Conservation (phyloP, 352 stramenopile species). For the Pythium rishiriense region DNA sequence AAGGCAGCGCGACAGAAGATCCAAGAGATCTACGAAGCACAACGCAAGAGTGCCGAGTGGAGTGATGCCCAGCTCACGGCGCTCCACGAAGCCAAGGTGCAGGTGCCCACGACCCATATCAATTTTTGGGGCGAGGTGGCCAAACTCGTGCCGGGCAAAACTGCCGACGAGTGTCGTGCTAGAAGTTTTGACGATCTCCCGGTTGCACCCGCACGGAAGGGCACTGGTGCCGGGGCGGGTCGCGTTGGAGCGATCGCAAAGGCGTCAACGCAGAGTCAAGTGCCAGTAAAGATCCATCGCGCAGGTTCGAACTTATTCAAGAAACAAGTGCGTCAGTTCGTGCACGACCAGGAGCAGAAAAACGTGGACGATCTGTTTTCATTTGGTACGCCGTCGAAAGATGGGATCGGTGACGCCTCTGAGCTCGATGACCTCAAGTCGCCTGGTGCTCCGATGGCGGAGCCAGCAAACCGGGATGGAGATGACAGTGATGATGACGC, state of each 20-base stretch:
- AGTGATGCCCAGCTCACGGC: slow-evolving; percentile 48
- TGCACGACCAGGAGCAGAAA: slow-evolving; percentile 76
- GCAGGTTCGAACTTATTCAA: slow-evolving; percentile 80
- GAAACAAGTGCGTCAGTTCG: slow-evolving; percentile 82
- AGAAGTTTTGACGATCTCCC: slow-evolving; percentile 63
- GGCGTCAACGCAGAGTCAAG: background rate
- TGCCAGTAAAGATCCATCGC: slow-evolving; percentile 54
- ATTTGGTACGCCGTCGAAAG: slow-evolving; percentile 47
- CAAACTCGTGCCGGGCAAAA: slow-evolving; percentile 50
- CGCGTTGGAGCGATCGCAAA: slow-evolving; percentile 16
- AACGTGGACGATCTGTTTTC: slow-evolving; percentile 72
- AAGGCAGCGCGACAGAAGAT: slow-evolving; percentile 27
- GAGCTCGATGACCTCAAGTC: slow-evolving; percentile 58
- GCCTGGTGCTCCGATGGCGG: slow-evolving; percentile 27
- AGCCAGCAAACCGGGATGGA: background rate
- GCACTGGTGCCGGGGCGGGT: background rate
- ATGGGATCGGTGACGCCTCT: slow-evolving; percentile 30
- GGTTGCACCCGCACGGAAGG: slow-evolving; percentile 41
- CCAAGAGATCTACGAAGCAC: slow-evolving; percentile 26
- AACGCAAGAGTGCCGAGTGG: slow-evolving; percentile 42
- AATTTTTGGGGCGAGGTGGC: slow-evolving; percentile 69
- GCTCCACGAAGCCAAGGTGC: slow-evolving; percentile 53
- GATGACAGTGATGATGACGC: slow-evolving; percentile 50
- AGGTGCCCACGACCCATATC: slow-evolving; percentile 56
- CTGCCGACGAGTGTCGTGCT: slow-evolving; percentile 52